phyloP scores from a whole-genome alignment of 805 yeast species.

The Hanseniaspora meyeri region DNA sequence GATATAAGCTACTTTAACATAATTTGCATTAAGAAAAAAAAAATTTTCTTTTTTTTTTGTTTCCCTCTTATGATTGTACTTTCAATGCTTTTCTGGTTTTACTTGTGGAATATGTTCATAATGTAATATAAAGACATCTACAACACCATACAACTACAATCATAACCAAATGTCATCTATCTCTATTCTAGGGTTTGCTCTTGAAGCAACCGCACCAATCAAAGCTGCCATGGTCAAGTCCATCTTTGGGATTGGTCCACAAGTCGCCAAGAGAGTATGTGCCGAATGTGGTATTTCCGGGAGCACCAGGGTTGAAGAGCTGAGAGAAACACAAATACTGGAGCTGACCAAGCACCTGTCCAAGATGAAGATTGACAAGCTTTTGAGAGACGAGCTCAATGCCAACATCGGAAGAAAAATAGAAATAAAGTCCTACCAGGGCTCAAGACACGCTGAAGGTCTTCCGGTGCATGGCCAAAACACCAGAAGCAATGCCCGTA shows the following conservation, averaged over 20 bases:
- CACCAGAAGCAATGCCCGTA: slow-evolving; percentile 79
- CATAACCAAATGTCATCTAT: slow-evolving; percentile 32
- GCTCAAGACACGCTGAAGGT: slow-evolving; percentile 79
- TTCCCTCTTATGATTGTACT: neutral
- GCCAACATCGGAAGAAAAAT: slow-evolving; percentile 70
- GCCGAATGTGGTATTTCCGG: slow-evolving; percentile 87
- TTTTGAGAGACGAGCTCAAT: slow-evolving; percentile 57
- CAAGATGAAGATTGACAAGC: slow-evolving; percentile 70
- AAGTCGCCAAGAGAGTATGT: slow-evolving; percentile 62
- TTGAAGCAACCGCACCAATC: slow-evolving; percentile 32
- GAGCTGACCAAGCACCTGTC: slow-evolving; percentile 78
- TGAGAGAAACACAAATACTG: slow-evolving; percentile 76
- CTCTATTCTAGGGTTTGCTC: slow-evolving; percentile 40
- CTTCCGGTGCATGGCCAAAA: slow-evolving; percentile 79
- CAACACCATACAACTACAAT: neutral
- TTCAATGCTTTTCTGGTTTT: too few species aligned
- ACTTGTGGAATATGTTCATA: too few species aligned
- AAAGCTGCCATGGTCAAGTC: slow-evolving; percentile 60
- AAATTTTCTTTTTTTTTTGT: neutral
- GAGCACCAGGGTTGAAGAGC: slow-evolving; percentile 84
- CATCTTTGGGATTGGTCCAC: slow-evolving; percentile 76
- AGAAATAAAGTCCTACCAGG: slow-evolving; percentile 71
- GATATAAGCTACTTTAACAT: neutral
- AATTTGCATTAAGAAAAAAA: neutral
- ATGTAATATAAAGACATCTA: too few species aligned